Evolutionary conservation across 2,329 filamentous ascomycete species (phyloP).

Genomic region (Aspergillus sp.): DNA sequence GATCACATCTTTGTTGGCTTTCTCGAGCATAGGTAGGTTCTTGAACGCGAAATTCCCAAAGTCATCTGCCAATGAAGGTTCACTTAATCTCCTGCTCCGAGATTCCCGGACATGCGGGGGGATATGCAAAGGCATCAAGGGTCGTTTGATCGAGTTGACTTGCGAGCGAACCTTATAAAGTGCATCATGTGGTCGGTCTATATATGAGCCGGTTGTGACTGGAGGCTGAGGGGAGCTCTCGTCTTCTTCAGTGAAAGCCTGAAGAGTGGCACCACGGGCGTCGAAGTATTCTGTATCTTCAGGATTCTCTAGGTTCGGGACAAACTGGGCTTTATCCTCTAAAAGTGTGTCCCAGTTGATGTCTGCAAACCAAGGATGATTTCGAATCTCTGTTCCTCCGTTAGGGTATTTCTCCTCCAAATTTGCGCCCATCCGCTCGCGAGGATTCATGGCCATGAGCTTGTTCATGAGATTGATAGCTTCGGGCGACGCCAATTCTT

Average conservation of each 20-base stretch:
- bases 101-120: constrained; percentile 93
- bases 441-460: constrained; percentile 80
- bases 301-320: constrained; percentile 86
- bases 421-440: constrained; percentile 81
- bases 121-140: constrained; percentile 92
- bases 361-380: constrained; percentile 82
- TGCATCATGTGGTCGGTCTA: constrained; percentile 90
- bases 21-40: constrained; percentile 92
- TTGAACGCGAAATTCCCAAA: constrained; percentile 98
- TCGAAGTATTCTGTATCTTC: constrained; percentile 99
- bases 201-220: constrained; percentile 72
- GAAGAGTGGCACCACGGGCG: constrained; percentile 81
- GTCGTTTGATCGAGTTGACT: constrained; percentile 83
- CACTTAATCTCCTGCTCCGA: constrained; percentile 82
- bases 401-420: constrained; percentile 75
- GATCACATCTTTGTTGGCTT: constrained; percentile 98
- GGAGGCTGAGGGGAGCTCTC: constrained; percentile 72
- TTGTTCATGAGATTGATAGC: constrained; percentile 94
- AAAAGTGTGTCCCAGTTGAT: constrained; percentile 87
- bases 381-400: constrained; percentile 88
- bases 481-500: constrained; percentile 77
- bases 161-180: constrained; percentile 85
- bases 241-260: constrained; percentile 91
- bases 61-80: constrained; percentile 84
- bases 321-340: constrained; percentile 95